Conservation (phyloP, 768 basidiomycete genomes). For the Boletus bicolor region DNA sequence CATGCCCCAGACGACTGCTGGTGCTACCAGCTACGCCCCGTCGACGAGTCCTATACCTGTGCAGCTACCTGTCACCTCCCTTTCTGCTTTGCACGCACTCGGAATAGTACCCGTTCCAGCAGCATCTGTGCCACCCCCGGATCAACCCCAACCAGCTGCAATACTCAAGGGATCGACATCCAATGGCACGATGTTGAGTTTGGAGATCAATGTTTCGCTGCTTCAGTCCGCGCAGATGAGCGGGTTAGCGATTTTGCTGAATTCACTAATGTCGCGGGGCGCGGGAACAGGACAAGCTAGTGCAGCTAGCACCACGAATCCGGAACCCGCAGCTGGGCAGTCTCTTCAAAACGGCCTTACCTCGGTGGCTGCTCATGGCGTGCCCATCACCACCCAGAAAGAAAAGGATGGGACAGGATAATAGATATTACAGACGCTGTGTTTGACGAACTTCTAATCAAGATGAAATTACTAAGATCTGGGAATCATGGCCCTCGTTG, state of each 20-base stretch:
- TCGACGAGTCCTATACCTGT: slow-evolving; percentile 50
- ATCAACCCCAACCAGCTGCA: slow-evolving; percentile 69
- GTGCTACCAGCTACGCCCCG: slow-evolving; percentile 28
- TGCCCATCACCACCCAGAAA: slow-evolving; percentile 15
- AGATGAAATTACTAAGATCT: slow-evolving; percentile 4
- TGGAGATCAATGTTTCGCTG: slow-evolving; percentile 76
- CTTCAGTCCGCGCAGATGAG: slow-evolving; percentile 76
- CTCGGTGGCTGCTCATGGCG: slow-evolving; percentile 3
- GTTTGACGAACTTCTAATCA: slow-evolving; percentile 8
- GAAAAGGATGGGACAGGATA: slow-evolving; percentile 21
- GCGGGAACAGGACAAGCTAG: slow-evolving; percentile 22
- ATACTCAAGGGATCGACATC: slow-evolving; percentile 68
- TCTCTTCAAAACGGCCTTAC: slow-evolving; percentile 14
- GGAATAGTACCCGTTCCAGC: slow-evolving; percentile 72
- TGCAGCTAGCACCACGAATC: slow-evolving; percentile 2
- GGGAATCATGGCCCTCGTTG: background rate
- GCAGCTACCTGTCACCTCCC: slow-evolving; percentile 60
- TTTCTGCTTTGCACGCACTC: slow-evolving; percentile 59
- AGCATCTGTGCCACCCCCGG: slow-evolving; percentile 47
- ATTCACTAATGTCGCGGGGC: slow-evolving; percentile 60
- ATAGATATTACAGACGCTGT: slow-evolving; percentile 15
- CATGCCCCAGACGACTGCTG: slow-evolving; percentile 36
- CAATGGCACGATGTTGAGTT: slow-evolving; percentile 66
- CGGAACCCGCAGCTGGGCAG: slow-evolving; percentile 13
- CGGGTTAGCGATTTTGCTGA: slow-evolving; percentile 67